Percentiles rank a stretch among this genome's conserved stretches.
Conservation (phyloP, 2,329 filamentous ascomycete genomes). For the Lecanoromycetidae sp. region DNA sequence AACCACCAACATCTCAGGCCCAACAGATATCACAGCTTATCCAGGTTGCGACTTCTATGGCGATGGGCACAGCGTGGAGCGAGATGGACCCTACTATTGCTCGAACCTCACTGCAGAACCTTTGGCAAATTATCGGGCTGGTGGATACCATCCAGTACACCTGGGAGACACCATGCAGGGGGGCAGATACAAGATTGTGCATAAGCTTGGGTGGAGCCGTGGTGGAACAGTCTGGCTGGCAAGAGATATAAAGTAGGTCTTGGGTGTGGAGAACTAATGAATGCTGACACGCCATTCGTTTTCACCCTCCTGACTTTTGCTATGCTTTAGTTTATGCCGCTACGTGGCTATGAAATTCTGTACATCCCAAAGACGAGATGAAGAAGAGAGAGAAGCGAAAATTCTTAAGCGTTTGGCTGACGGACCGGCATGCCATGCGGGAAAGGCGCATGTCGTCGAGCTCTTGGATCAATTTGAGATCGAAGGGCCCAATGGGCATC, state of each 20-base stretch:
- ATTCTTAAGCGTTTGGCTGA: not conserved
- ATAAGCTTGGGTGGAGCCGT: constrained; percentile 36
- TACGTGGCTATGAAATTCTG: too few species aligned
- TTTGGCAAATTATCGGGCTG: constrained; percentile 24
- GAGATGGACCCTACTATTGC: too few species aligned
- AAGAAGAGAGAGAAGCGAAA: too few species aligned
- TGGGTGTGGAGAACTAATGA: constrained; percentile 20
- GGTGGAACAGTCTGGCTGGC: constrained; percentile 38
- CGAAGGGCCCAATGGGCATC: constrained; percentile 26
- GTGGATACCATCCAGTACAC: constrained; percentile 34
- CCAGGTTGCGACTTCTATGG: too few species aligned
- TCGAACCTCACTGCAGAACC: too few species aligned
- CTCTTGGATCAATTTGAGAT: constrained; percentile 24
- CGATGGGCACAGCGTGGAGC: too few species aligned
- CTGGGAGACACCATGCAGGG: constrained; percentile 32
- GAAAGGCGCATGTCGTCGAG: constrained; percentile 20
- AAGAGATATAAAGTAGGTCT: constrained; percentile 24
- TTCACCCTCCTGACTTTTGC: too few species aligned
- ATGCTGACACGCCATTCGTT: not conserved
- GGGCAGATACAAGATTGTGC: constrained; percentile 32
- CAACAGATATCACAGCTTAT: too few species aligned
- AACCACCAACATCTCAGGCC: too few species aligned
- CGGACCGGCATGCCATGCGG: constrained; percentile 9
- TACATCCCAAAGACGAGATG: too few species aligned
- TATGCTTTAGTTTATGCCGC: too few species aligned